These are phyloP conservation scores for Vitis hybrid DNA, from an alignment of 177 flowering plant species.

Conservation along the genomic window DNA sequence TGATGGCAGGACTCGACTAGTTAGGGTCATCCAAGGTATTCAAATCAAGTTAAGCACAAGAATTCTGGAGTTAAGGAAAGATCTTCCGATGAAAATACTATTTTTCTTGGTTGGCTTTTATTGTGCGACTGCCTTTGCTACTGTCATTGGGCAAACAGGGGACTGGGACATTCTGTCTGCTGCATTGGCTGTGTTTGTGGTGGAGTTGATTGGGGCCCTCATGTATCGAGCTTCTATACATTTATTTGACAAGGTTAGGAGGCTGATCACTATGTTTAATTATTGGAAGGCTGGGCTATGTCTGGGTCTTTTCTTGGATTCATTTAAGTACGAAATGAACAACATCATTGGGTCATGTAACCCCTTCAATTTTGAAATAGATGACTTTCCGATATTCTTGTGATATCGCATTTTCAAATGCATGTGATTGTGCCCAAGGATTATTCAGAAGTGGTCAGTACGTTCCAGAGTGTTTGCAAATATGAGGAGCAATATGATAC, in stretches of 20 bases:
- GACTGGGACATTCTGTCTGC: conserved; percentile 98
- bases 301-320: conserved; percentile 94
- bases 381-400: conserved; percentile 26
- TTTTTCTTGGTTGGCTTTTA: conserved; percentile 91
- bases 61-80: conserved; percentile 55
- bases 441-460: no score
- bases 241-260: conserved; percentile 42
- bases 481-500: no score
- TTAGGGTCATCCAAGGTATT: conserved; percentile 51
- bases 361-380: conserved; percentile 43
- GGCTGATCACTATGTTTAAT: conserved; percentile 65
- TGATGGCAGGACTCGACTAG: conserved; percentile 54
- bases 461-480: no score
- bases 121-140: conserved; percentile 93
- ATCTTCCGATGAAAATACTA: conserved; percentile 72
- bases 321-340: conserved; percentile 75
- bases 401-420: neutral
- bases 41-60: conserved; percentile 44
- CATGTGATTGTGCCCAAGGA: neutral
- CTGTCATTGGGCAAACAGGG: conserved; percentile 96
- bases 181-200: conserved; percentile 85
- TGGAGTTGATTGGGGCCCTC: conserved; percentile 93
- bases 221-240: conserved; percentile 78
- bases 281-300: conserved; percentile 94
- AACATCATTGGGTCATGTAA: conserved; percentile 24